phyloP scores from a whole-genome alignment of 2,329 filamentous ascomycete species.

The Trichophyton verrucosum region DNA sequence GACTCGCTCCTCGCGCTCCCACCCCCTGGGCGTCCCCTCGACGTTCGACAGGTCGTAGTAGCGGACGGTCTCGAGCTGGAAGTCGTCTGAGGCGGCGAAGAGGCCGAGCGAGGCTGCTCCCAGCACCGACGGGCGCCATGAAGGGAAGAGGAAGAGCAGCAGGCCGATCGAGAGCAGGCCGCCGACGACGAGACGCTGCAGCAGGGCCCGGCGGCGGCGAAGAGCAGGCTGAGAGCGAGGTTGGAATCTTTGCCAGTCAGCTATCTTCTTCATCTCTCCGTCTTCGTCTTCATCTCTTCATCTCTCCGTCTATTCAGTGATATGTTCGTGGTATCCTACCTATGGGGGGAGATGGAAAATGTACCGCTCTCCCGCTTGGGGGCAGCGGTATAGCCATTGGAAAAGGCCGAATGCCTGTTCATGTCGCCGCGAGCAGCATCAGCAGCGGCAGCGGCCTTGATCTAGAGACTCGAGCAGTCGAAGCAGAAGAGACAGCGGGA shows the following conservation, averaged over 20 bases:
- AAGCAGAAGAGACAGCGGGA: background rate
- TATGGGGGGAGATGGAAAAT: slow-evolving; percentile 80
- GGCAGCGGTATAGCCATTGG: slow-evolving; percentile 61
- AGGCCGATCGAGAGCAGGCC: slow-evolving; percentile 47
- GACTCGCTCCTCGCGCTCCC: slow-evolving; percentile 93
- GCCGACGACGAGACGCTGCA: slow-evolving; percentile 53
- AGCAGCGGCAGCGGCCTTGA: too few species aligned
- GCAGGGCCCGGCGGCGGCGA: slow-evolving; percentile 59
- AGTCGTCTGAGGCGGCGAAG: slow-evolving; percentile 52
- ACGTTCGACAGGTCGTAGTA: slow-evolving; percentile 94
- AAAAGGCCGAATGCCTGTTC: slow-evolving; percentile 74
- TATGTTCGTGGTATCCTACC: slow-evolving; percentile 40
- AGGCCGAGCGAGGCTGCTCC: slow-evolving; percentile 56
- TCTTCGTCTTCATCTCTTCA: background rate
- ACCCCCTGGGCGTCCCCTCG: slow-evolving; percentile 79
- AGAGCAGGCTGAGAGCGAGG: slow-evolving; percentile 63
- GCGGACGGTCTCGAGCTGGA: slow-evolving; percentile 84
- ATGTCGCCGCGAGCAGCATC: slow-evolving; percentile 47
- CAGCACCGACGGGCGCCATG: slow-evolving; percentile 53
- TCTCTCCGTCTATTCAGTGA: too few species aligned
- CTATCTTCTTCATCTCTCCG: background rate
- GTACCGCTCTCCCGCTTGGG: slow-evolving; percentile 55
- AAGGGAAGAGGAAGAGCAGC: slow-evolving; percentile 62
- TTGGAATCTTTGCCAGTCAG: slow-evolving; percentile 53
- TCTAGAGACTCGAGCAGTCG: background rate